Evolutionary conservation across 2,329 filamentous ascomycete genomes (phyloP).

Genomic region (Boeremia exigua): DNA sequence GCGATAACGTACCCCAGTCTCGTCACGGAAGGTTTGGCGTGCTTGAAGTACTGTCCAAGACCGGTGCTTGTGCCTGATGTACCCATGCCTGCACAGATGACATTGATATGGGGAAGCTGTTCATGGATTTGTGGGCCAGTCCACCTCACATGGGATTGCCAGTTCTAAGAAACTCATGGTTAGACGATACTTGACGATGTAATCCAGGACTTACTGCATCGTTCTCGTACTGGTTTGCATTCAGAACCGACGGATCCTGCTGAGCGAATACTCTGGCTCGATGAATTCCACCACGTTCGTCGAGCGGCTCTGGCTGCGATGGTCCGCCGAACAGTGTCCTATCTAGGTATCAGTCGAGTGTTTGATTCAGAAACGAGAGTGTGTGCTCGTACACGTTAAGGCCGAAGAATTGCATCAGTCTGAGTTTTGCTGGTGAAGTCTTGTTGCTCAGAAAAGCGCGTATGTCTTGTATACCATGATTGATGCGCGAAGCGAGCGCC

Average conservation of each 20-base stretch:
- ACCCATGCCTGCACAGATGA: constrained; percentile 65
- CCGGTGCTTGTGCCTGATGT: constrained; percentile 54
- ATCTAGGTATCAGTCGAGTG: not conserved
- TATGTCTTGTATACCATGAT: constrained; percentile 25
- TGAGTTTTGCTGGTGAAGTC: constrained; percentile 24
- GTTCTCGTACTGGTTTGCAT: constrained; percentile 65
- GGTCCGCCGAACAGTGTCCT: constrained; percentile 62
- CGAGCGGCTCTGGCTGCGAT: constrained; percentile 27
- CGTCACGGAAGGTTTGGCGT: constrained; percentile 25
- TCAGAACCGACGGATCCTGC: constrained; percentile 54
- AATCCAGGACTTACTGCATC: constrained; percentile 36
- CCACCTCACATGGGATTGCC: constrained; percentile 63
- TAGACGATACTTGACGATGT: not conserved
- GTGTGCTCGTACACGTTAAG: constrained; percentile 23
- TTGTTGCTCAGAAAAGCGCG: constrained; percentile 31
- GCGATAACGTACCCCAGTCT: constrained; percentile 23
- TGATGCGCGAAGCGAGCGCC: constrained; percentile 28
- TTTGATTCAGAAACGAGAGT: not conserved
- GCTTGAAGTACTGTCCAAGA: constrained; percentile 31
- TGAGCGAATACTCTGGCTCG: constrained; percentile 24
- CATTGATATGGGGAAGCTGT: constrained; percentile 63
- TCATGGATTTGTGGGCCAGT: constrained; percentile 64
- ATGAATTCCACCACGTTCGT: constrained; percentile 27
- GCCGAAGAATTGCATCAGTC: constrained; percentile 33
- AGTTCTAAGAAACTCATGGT: constrained; percentile 47